A percentile compares a stretch with the other conserved stretches of the same genome.
These are phyloP conservation scores for Amauroascus verrucosus DNA, from an alignment of 2,329 filamentous ascomycete species.

Conservation along the genomic window DNA sequence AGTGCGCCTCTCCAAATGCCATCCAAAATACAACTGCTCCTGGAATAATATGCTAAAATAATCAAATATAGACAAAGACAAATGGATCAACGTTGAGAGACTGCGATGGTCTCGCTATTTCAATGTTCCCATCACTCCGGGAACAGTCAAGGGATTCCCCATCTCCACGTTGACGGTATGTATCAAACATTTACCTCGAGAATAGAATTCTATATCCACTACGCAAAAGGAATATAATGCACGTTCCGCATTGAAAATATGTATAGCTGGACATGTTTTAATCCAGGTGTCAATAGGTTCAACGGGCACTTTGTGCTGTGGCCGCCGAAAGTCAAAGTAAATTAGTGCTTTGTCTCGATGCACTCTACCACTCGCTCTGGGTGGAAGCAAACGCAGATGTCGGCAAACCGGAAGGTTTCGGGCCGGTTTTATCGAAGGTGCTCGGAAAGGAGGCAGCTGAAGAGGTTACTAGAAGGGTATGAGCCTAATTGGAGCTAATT, in stretches of 20 bases:
- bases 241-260: constrained; percentile 1
- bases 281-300: constrained; percentile 22
- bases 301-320: constrained; percentile 45
- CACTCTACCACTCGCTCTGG: constrained; percentile 46
- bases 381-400: constrained; percentile 38
- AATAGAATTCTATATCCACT: constrained; percentile 6
- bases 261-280: not conserved
- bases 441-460: constrained; percentile 38
- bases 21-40: too few species aligned
- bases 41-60: too few species aligned
- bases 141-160: constrained; percentile 44
- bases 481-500: constrained; percentile 3
- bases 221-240: not conserved
- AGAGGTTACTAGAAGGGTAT: constrained; percentile 35
- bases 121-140: constrained; percentile 42
- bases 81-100: constrained; percentile 47
- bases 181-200: constrained; percentile 1
- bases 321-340: constrained; percentile 30
- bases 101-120: constrained; percentile 45
- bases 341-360: constrained; percentile 35
- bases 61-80: constrained; percentile 44
- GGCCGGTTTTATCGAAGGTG: constrained; percentile 35
- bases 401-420: constrained; percentile 37
- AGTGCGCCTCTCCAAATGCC: constrained; percentile 32
- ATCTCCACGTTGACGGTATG: constrained; percentile 38